Evolutionary conservation across 2,329 filamentous ascomycete species (phyloP), one percentile per base, ranked within the genome.

Genomic region (Calycina marina): DNA sequence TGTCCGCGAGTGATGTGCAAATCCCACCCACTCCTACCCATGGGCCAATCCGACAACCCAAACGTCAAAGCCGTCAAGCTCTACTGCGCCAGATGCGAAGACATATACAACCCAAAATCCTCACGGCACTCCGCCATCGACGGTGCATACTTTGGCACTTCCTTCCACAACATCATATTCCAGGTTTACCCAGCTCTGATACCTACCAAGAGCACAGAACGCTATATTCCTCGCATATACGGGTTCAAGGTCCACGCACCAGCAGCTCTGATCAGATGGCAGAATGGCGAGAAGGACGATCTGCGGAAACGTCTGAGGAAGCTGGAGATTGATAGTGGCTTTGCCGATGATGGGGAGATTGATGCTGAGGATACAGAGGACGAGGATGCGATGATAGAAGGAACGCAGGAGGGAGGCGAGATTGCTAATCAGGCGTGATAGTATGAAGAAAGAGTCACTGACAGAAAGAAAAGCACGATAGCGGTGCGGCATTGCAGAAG

Each of bases 131-230:
- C 86, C 31, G 72, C 80, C 37, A 94, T 98, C 50, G 90, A 98
- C 55, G 90, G 90, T 41, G 90, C 90, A 43, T 98, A 96, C 67
- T 98, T 98, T 47, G 90, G 90, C 46, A 86, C 88, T 29, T 93
- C 83, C 3, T 98, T 98, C 66, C 88, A 94, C 67, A 94, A 94
- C 61, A 94, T 98, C 58, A 74, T 98, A 40, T 96, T 98, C 65
- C 90, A 98, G 57, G 90, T 98, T 34, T 96, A 96, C 55, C 88
- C 90, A 4, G 75, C 81, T 14, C 68, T 98, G 46, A 74, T 92
- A 31, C 90, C 90, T 3, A 65, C 74, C 44, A 98, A 96, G 67
- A 84, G 74, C 46, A 66, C 76, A 40, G 76, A 84, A 42, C 73
- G 90, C 44, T 94, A 96, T 58, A 72, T 88, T 35, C 90, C 90